These are phyloP conservation scores for Lupinus albus DNA, from an alignment of 306 rosid species.

Conservation along the genomic window DNA sequence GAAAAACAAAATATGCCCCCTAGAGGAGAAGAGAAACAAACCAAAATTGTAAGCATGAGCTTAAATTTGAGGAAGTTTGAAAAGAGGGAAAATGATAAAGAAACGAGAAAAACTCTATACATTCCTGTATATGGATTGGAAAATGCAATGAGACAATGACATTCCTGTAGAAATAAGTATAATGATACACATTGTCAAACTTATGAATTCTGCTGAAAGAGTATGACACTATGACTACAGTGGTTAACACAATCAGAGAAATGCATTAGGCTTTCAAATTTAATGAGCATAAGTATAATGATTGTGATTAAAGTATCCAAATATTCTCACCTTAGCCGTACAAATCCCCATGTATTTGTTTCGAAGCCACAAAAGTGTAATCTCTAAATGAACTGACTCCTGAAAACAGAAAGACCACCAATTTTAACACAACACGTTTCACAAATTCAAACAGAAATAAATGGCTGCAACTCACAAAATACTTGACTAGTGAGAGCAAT, in stretches of 20 bases:
- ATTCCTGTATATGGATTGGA: not conserved
- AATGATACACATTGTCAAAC: too few relatives aligned
- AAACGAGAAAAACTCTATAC: not conserved
- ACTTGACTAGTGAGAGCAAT: not conserved
- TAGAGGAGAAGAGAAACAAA: not conserved
- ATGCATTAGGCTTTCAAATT: not conserved
- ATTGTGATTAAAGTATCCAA: conserved; percentile 1
- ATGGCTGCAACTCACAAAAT: conserved; percentile 20
- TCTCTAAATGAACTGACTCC: conserved; percentile 40
- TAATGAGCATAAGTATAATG: conserved; percentile 6
- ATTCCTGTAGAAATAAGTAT: not conserved
- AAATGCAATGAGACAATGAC: not conserved
- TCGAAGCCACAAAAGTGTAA: conserved; percentile 32
- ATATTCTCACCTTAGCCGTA: conserved; percentile 52
- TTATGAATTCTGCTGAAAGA: too few relatives aligned
- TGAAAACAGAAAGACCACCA: conserved; percentile 43
- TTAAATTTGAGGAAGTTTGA: too few relatives aligned
- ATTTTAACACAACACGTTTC: conserved; percentile 30
- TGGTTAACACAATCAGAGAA: too few relatives aligned
- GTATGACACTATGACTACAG: too few relatives aligned
- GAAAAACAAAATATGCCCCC: not conserved
- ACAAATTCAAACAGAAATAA: conserved; percentile 16
- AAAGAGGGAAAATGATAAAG: not conserved
- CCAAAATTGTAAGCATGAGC: too few relatives aligned
- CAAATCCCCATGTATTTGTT: conserved; percentile 70